Conservation (phyloP, 257 asterid species). For the Striga asiatica region DNA sequence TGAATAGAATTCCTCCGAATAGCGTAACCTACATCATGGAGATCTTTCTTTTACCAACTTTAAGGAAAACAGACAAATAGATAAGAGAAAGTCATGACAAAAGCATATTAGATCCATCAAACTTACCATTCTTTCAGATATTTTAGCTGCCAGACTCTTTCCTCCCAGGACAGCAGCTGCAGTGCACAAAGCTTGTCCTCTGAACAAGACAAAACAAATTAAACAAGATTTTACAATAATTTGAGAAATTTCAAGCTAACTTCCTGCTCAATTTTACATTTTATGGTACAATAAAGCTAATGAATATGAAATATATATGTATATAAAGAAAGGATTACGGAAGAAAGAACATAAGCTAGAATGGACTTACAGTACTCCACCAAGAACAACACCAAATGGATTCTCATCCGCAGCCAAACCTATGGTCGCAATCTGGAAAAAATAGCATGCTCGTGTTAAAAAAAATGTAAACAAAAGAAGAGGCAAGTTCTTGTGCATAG, state of each 20-base stretch:
- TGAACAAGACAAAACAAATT: slow-evolving; percentile 36
- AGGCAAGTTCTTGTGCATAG: too few species aligned
- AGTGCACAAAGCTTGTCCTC: slow-evolving; percentile 94
- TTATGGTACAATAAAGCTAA: too few species aligned
- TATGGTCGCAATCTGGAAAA: slow-evolving; percentile 81
- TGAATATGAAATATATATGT: too few species aligned
- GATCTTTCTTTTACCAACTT: neutral
- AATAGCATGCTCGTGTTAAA: neutral
- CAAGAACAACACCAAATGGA: slow-evolving; percentile 97
- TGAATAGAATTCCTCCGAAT: slow-evolving; percentile 84
- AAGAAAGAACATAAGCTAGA: neutral
- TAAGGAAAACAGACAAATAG: neutral
- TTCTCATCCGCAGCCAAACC: slow-evolving; percentile 99
- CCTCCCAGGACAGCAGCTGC: slow-evolving; percentile 97
- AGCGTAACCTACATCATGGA: slow-evolving; percentile 59
- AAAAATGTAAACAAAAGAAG: too few species aligned
- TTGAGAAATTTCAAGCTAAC: too few species aligned
- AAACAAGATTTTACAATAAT: neutral
- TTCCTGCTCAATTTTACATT: too few species aligned
- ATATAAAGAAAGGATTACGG: neutral
- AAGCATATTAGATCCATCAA: neutral
- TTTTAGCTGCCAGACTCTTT: slow-evolving; percentile 77
- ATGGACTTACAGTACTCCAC: slow-evolving; percentile 80
- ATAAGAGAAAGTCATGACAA: neutral
- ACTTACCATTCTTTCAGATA: slow-evolving; percentile 80